Percentiles rank a stretch among this genome's conserved stretches.
phyloP scores from a whole-genome alignment of 2,329 filamentous ascomycete genomes.

The Westerdykella aurantiaca region DNA sequence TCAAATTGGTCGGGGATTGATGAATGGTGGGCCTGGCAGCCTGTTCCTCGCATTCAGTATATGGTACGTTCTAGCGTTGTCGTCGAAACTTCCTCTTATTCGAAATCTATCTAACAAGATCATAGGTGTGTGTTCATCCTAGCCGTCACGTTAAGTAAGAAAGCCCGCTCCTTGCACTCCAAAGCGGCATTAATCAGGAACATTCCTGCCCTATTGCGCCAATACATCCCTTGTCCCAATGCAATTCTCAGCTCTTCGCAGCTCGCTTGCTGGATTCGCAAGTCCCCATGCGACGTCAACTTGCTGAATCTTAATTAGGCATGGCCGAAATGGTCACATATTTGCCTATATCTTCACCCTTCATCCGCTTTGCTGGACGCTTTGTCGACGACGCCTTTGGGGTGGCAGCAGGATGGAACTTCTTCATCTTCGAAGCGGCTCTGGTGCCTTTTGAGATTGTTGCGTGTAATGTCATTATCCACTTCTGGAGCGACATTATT shows the following conservation, averaged over 20 bases:
- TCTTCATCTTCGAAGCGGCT: slow-evolving; percentile 64
- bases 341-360: slow-evolving; percentile 69
- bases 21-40: slow-evolving; percentile 44
- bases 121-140: slow-evolving; percentile 40
- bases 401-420: slow-evolving; percentile 68
- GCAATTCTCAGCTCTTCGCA: background rate
- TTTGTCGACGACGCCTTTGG: slow-evolving; percentile 72
- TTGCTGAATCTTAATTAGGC: slow-evolving; percentile 20
- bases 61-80: slow-evolving; percentile 29
- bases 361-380: slow-evolving; percentile 69
- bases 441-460: slow-evolving; percentile 64
- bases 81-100: background rate
- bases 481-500: slow-evolving; percentile 49
- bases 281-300: slow-evolving; percentile 1
- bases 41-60: slow-evolving; percentile 44
- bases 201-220: slow-evolving; percentile 13
- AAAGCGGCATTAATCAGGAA: slow-evolving; percentile 19
- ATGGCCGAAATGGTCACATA: slow-evolving; percentile 75
- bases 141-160: slow-evolving; percentile 38
- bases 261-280: background rate
- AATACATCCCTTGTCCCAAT: slow-evolving; percentile 7
- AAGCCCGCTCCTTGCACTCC: slow-evolving; percentile 12
- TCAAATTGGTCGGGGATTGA: slow-evolving; percentile 42
- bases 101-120: background rate
- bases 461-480: slow-evolving; percentile 38